Evolutionary conservation across 805 yeast species (phyloP), one percentile per base, ranked within the genome.

Genomic region (Pichia kluyveri): DNA sequence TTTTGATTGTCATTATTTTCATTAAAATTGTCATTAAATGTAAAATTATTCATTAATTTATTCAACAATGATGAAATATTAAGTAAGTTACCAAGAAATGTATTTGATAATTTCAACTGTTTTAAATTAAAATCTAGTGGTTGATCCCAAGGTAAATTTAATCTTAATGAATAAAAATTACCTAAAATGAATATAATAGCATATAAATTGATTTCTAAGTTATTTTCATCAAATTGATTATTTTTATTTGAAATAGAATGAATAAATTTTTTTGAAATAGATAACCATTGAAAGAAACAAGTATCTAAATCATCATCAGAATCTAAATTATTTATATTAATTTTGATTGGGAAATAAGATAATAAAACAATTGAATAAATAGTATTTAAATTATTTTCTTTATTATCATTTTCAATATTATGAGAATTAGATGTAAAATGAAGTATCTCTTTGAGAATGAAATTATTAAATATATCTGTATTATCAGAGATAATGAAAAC

Each of bases 141-240:
- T 17, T 51, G 40, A n/a, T 44, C 43, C 66, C 66, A 62, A 38
- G 54, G 53, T n/a, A 56, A 32, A 9, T 67, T 67, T 19, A 56
- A 46, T 46, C 54, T 52, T 30, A 60, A 54, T 10, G 62, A 58
- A 38, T 58, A 56, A 12, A 59, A 40, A 34, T 55, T 57, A 15
- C 66, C 66, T 27, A 60, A 44, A 31, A 62, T 57, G 41, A 50
- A 62, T 4, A 63, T 42, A n/a, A 51, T 45, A 42, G 60, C 50
- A 65, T 65, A 60, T 12, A 59, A 55, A 45, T 58, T 59, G 38
- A 11, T 47, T 42, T 23, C 54, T 52, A 34, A 15, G 15, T 34
- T 10, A 34, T 10, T 34, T 34, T 30, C 14, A 30, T 30, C 3
- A 30, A 30, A 10, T 34, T 34, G n/a, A 34, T 34, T 12, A 34